Evolutionary conservation across 768 basidiomycete genomes (phyloP).

Genomic region (Coprinellus micaceus): DNA sequence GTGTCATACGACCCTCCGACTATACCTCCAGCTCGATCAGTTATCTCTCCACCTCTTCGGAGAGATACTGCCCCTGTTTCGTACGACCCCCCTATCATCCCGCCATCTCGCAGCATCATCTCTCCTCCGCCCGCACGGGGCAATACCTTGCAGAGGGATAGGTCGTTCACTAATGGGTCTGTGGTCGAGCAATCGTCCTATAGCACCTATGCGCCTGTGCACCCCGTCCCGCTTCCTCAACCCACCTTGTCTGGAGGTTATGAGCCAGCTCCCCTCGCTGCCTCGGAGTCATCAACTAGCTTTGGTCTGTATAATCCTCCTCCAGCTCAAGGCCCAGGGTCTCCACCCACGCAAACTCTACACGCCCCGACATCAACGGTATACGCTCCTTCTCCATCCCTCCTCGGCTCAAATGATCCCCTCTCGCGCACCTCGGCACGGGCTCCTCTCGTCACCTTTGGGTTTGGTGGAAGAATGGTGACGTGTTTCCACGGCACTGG

Average conservation of each 20-base stretch:
- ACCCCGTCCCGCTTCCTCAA: neutral
- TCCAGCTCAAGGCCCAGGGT: neutral
- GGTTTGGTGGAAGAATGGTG: slow-evolving; percentile 88
- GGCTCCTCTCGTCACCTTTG: slow-evolving; percentile 83
- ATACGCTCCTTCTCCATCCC: slow-evolving; percentile 83
- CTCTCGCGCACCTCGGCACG: slow-evolving; percentile 68
- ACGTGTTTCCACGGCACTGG: slow-evolving; percentile 81
- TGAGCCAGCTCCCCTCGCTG: neutral
- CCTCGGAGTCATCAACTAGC: neutral
- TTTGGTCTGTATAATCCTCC: neutral
- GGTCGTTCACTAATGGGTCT: neutral
- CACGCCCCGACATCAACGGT: slow-evolving; percentile 23
- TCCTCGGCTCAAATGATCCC: slow-evolving; percentile 80
- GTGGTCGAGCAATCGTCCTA: neutral
- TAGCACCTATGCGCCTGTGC: neutral
- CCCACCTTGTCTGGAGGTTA: neutral
- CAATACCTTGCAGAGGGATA: neutral
- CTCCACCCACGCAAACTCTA: slow-evolving; percentile 1
- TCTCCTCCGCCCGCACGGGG: neutral
- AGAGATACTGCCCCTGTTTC: no score
- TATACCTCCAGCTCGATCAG: no score
- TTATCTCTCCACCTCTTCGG: no score
- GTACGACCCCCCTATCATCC: neutral
- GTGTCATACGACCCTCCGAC: no score
- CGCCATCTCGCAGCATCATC: neutral